Conservation (phyloP, 257 asterid species). For the Solanum piurae region DNA sequence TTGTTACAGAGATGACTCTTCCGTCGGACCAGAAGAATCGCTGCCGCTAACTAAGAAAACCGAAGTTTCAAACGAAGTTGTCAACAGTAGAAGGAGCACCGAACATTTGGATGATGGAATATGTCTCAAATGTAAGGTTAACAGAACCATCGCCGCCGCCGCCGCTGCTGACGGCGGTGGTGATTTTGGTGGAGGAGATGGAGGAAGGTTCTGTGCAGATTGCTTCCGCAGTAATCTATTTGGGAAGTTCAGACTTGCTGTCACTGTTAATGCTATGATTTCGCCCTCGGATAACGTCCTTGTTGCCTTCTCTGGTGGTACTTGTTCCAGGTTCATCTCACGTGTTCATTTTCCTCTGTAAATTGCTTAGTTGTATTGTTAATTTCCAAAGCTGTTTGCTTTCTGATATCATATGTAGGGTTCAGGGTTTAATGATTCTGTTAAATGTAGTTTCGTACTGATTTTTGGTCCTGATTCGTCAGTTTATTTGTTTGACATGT, state of each 20-base stretch:
- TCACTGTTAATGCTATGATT: constrained; percentile 75
- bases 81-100: constrained; percentile 9
- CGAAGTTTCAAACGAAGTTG: neutral
- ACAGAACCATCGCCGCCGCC: constrained; percentile 35
- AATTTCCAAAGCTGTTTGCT: neutral
- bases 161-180: constrained; percentile 19
- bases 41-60: neutral
- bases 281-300: constrained; percentile 76
- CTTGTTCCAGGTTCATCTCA: constrained; percentile 57
- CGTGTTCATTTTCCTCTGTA: neutral
- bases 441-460: neutral
- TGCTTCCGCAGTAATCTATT: constrained; percentile 69
- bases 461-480: neutral
- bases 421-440: neutral
- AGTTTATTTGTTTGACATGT: neutral
- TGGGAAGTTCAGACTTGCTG: constrained; percentile 79
- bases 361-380: neutral
- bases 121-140: constrained; percentile 70
- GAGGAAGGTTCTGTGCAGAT: constrained; percentile 50
- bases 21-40: neutral
- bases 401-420: neutral
- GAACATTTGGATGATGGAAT: neutral
- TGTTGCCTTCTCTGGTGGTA: constrained; percentile 90
- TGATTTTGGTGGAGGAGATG: constrained; percentile 30
- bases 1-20: constrained; percentile 41